phyloP scores from a whole-genome alignment of 1,284 basidiomycete genomes.

The Pseudozyma tsukubaensis region DNA sequence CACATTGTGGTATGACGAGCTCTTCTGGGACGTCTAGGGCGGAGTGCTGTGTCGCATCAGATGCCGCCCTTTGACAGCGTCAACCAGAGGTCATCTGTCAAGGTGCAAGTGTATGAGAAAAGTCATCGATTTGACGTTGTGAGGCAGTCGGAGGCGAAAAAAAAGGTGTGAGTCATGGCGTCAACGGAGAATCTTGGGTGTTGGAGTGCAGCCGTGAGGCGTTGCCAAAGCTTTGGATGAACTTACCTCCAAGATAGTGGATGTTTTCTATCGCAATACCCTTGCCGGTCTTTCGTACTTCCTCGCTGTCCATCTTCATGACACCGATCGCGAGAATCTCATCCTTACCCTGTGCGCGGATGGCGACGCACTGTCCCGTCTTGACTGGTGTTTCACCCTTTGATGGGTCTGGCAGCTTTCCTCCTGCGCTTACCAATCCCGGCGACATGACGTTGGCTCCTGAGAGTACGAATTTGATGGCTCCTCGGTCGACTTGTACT shows the following conservation, averaged over 20 bases:
- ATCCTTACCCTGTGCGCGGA: conserved; percentile 96
- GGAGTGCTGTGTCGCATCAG: conserved; percentile 3
- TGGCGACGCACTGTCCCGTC: conserved; percentile 81
- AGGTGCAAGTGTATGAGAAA: not conserved
- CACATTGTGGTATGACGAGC: too few species aligned
- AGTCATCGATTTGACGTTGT: not conserved
- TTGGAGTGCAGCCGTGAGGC: too few species aligned
- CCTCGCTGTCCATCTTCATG: conserved; percentile 84
- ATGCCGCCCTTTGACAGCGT: conserved; percentile 51
- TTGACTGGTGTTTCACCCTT: conserved; percentile 76
- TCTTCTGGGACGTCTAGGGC: too few species aligned
- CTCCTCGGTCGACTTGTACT: conserved; percentile 92
- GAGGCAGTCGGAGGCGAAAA: too few species aligned
- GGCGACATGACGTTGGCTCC: conserved; percentile 75
- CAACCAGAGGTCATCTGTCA: conserved; percentile 56
- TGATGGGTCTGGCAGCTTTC: conserved; percentile 78
- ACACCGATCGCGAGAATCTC: conserved; percentile 89
- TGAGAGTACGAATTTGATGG: conserved; percentile 94
- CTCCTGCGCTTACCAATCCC: conserved; percentile 91
- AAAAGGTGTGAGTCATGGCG: too few species aligned
- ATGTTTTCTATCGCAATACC: conserved; percentile 89
- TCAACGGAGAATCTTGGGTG: too few species aligned
- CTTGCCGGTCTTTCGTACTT: conserved; percentile 89
- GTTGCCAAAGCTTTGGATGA: not conserved
- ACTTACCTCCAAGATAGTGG: conserved; percentile 86